Percentiles rank a stretch among this genome's conserved stretches.
Conservation (phyloP, 2,329 filamentous ascomycete species). For the Plenodomus lindquistii region DNA sequence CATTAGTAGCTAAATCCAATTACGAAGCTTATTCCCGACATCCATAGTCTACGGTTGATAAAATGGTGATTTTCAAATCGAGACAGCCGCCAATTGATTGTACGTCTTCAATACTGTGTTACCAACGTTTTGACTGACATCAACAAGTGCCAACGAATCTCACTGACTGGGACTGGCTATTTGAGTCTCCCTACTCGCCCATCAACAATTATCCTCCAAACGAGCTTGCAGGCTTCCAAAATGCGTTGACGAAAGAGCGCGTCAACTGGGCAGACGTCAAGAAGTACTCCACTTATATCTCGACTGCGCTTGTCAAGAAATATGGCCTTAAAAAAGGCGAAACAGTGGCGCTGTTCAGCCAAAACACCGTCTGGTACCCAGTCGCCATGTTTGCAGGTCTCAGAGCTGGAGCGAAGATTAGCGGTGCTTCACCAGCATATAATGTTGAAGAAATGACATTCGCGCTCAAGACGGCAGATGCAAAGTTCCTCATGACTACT, state of each 20-base stretch:
- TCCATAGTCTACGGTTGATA: constrained; percentile 1
- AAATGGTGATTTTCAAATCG: constrained; percentile 48
- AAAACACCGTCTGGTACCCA: constrained; percentile 70
- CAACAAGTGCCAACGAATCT: constrained; percentile 56
- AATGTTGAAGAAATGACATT: constrained; percentile 71
- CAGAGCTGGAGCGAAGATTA: constrained; percentile 60
- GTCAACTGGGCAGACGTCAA: constrained; percentile 64
- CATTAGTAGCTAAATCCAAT: neutral
- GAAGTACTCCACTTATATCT: constrained; percentile 60
- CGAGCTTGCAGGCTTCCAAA: constrained; percentile 58
- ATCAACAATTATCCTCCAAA: constrained; percentile 45
- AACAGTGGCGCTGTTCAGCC: constrained; percentile 64
- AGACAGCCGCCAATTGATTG: constrained; percentile 49
- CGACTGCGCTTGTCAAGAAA: constrained; percentile 61
- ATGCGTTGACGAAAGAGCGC: constrained; percentile 62
- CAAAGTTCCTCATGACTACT: constrained; percentile 63
- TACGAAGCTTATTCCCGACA: neutral
- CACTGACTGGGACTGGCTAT: constrained; percentile 65
- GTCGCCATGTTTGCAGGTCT: constrained; percentile 63
- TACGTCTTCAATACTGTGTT: constrained; percentile 18
- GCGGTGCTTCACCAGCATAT: constrained; percentile 67
- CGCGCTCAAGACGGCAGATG: constrained; percentile 61
- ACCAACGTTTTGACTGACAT: constrained; percentile 4
- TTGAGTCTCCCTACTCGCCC: constrained; percentile 60
- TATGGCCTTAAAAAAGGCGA: constrained; percentile 60